Base-by-base conservation (phyloP, 139 green algal genomes). In the Eudorina sp. region DNA sequence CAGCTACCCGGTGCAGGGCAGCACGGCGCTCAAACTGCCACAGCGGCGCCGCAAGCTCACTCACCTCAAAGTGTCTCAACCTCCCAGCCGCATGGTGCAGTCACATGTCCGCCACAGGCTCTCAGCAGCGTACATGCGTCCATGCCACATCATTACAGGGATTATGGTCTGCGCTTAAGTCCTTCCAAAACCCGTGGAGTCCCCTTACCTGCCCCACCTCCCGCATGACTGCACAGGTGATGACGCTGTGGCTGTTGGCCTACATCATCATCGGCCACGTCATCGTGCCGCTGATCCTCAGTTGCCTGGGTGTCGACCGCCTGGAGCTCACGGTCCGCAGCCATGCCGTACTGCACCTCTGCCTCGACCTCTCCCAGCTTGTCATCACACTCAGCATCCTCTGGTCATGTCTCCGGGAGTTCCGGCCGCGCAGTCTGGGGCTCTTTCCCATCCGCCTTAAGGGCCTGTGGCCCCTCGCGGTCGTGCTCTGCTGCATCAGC, bases 181-280 rank as follows among this genome's bases (percentile, higher is more conserved):
- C 31, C 4, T 84, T 53, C 31, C 48, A 21, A 66, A 58, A 18
- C 34, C 14, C 31, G 31, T 48, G 14, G 36, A n/a, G n/a, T n/a
- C n/a, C n/a, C 85, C 0, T 94, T 70, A 53, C 85, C n/a, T 31
- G 46, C 36, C 14, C n/a, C 45, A 43, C 45, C 46, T 68, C 6
- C 0, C 40, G 23, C 25, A 25, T 7, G 29, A n/a, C 60, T 19
- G 0, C 34, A 5, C 80, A 96, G 84, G 93, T 99, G 16, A 98
- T 99, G 95, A 88, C 92, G 34, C 53, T 98, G 3, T 99, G 97
- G 97, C 90, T 98, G 58, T 46, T 96, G 13, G 92, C 93, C 16
- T 99, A 98, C 90, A 93, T 94, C 70, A 43, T 96, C 4, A 91
- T 97, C 5, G 96, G 95, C 53, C 94, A 96, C 74, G 90, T 93